These are phyloP conservation scores for Monoraphidium neglectum DNA, from an alignment of 139 green algal genomes.

Conservation along the genomic window DNA sequence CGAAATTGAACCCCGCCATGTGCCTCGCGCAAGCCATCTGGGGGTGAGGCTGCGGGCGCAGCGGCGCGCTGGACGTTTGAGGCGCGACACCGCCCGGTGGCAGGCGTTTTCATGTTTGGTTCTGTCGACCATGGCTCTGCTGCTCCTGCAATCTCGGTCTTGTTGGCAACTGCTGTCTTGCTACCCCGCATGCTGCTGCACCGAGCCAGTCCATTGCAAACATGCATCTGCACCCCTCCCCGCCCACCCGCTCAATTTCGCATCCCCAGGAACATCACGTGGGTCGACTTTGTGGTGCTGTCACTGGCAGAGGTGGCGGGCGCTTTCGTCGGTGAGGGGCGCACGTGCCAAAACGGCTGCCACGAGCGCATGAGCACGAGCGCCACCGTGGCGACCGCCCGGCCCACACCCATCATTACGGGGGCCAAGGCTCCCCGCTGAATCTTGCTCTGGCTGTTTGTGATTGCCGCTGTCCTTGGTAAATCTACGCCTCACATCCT, in stretches of 20 bases:
- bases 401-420: too few species aligned
- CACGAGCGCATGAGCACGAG: too few species aligned
- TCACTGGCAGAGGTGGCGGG: conserved; percentile 22
- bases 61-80: not conserved
- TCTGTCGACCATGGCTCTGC: not conserved
- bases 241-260: not conserved
- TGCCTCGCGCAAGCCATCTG: not conserved
- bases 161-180: not conserved
- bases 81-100: not conserved
- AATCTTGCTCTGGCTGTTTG: not conserved
- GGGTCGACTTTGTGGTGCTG: conserved; percentile 27
- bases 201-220: not conserved
- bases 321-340: conserved; percentile 12
- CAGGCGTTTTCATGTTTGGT: not conserved
- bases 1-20: conserved; percentile 33
- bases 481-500: not conserved
- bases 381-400: too few species aligned
- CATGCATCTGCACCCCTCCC: not conserved
- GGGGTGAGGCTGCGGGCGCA: not conserved
- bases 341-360: too few species aligned
- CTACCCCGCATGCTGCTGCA: not conserved
- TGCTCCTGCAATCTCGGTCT: not conserved
- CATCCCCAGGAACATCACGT: conserved; percentile 14
- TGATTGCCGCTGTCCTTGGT: not conserved
- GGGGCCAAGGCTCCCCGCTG: too few species aligned